Base-by-base conservation (phyloP, 2,329 filamentous ascomycete species). In the Scopulariopsis brevicaulis region DNA sequence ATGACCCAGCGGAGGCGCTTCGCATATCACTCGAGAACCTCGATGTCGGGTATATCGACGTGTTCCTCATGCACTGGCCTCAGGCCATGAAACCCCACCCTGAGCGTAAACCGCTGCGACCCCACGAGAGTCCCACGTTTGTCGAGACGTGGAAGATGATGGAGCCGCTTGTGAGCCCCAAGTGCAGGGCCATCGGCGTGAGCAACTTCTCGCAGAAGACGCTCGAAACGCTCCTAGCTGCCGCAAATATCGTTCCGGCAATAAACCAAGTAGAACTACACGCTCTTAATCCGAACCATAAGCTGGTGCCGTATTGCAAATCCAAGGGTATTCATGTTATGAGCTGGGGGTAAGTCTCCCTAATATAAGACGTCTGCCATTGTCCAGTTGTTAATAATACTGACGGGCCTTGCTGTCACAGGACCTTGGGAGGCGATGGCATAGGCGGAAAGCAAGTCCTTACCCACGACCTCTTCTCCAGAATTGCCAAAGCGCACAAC, bases 201-300 rank as follows among this genome's bases (percentile, higher is more conserved):
- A 67, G 65, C 60, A 70, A 70, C 60, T 69, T 70, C 43, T 63
- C 67, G 11, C 64, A 65, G 20, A 65, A 66, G 61, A 66, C 64
- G 14, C 59, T 71, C 22, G 65, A 68, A 12, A 62, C 60, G 54
- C 55, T 71, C 37, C 60, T 69, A 1, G 55, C 58, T 8, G 59
- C 60, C 11, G 63, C 63, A 14, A 64, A 58, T 40, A 60, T 69
- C 14, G 60, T 65, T 35, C 69, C 68, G 2, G 66, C 63, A 4
- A 62, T 70, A 11, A 70, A 70, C 60, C 67, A 71, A 61, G 62
- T 70, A 18, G 68, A 71, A 62, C 59, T 69, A 25, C 68, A 71
- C 58, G 63, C 68, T 0, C 61, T 69, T 28, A 66, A 69, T 58
- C 69, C 69, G 1, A 66, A 69, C 56, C 54, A 65, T 25, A 67